Conservation (phyloP, 768 basidiomycete species). For the Amylocystis lapponica region DNA sequence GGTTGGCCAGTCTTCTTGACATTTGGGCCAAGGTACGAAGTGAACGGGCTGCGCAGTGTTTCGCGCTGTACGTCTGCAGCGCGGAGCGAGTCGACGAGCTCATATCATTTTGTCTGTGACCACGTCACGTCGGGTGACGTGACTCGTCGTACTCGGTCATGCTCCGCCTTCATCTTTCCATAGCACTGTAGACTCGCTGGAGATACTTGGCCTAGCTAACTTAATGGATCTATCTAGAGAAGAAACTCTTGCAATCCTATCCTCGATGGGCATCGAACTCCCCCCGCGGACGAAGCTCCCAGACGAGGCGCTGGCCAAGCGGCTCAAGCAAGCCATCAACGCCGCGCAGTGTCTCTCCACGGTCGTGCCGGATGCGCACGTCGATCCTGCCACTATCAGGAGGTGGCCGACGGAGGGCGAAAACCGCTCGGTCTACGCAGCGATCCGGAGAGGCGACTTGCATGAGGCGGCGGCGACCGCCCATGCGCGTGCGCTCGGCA, state of each 20-base stretch:
- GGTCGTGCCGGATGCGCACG: not conserved
- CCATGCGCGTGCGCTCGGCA: not conserved
- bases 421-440: not conserved
- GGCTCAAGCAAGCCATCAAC: slow-evolving; percentile 7
- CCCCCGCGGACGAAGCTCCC: slow-evolving; percentile 5
- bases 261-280: slow-evolving; percentile 8
- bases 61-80: no score
- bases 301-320: slow-evolving; percentile 7
- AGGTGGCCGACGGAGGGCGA: not conserved
- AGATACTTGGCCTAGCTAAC: not conserved
- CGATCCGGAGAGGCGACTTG: not conserved
- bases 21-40: not conserved
- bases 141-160: no score
- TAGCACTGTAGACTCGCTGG: no score
- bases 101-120: no score
- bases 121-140: no score
- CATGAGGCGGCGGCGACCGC: not conserved
- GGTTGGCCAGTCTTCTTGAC: slow-evolving; percentile 5
- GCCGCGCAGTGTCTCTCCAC: slow-evolving; percentile 6
- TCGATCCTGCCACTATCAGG: not conserved
- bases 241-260: slow-evolving; percentile 1
- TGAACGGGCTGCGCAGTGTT: no score
- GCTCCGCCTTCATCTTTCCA: no score
- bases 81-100: no score
- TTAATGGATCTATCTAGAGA: slow-evolving; percentile 5